phyloP scores from a whole-genome alignment of 148 eudicot species.

The Chenopodium quinoa region DNA sequence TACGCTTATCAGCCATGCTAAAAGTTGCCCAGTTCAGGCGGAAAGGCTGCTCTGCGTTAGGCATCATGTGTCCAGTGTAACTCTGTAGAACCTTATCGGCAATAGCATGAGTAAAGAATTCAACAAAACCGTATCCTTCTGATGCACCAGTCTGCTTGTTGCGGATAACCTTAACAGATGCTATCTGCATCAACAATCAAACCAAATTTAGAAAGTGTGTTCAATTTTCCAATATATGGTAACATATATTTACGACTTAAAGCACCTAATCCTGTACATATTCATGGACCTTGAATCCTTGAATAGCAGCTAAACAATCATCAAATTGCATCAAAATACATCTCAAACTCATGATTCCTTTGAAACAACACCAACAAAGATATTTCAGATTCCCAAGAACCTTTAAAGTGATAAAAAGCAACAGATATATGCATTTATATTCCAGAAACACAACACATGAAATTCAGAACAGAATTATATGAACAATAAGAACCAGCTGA shows the following conservation, averaged over 20 bases:
- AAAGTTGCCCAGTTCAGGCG: constrained; percentile 95
- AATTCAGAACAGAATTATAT: not conserved
- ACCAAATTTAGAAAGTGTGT: not conserved
- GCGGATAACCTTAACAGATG: constrained; percentile 78
- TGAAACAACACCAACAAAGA: not conserved
- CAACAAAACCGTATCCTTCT: constrained; percentile 97
- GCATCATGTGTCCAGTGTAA: constrained; percentile 62
- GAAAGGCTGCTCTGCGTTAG: constrained; percentile 75
- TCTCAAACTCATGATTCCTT: not conserved
- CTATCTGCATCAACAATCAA: constrained; percentile 42
- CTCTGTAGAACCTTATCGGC: constrained; percentile 78
- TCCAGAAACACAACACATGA: not conserved
- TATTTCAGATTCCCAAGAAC: not conserved
- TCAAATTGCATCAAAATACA: not conserved
- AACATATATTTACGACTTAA: not conserved
- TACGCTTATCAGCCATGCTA: constrained; percentile 89
- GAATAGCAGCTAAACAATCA: not conserved
- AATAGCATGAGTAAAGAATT: constrained; percentile 60
- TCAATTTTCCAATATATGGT: not conserved
- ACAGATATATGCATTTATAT: not conserved
- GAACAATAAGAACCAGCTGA: not conserved
- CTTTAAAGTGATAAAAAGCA: not conserved
- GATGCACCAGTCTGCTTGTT: constrained; percentile 80
- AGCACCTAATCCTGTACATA: not conserved
- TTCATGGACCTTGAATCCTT: not conserved